Evolutionary conservation across 345 rosid genomes (phyloP).

Genomic region (Barbarea vulgaris): DNA sequence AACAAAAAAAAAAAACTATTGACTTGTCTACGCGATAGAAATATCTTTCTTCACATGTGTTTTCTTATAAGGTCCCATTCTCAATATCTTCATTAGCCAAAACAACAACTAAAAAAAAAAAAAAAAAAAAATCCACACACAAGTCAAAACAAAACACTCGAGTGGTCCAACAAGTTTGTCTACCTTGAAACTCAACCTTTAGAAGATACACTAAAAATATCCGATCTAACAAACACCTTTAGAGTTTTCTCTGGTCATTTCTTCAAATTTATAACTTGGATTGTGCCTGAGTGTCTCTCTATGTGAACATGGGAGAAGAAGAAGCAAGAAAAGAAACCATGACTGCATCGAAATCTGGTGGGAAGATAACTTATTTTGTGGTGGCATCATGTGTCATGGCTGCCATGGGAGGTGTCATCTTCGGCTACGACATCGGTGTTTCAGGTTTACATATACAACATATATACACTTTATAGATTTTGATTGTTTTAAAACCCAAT

Average conservation of each 20-base stretch:
- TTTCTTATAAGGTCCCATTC: background rate
- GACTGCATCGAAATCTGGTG: slow-evolving; percentile 53
- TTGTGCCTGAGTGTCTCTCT: slow-evolving; percentile 1
- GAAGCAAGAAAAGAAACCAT: slow-evolving; percentile 39
- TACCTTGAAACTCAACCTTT: slow-evolving; percentile 1
- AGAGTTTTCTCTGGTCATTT: background rate
- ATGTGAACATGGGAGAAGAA: slow-evolving; percentile 19
- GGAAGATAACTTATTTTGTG: slow-evolving; percentile 62
- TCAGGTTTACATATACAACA: slow-evolving; percentile 53
- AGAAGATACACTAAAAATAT: background rate
- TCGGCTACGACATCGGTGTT: slow-evolving; percentile 88
- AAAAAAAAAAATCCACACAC: slow-evolving; percentile 8
- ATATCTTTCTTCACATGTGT: slow-evolving; percentile 1
- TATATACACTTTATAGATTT: background rate
- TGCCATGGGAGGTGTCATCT: slow-evolving; percentile 86
- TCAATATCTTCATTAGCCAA: slow-evolving; percentile 19
- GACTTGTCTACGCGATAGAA: slow-evolving; percentile 24
- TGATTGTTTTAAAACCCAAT: background rate
- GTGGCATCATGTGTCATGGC: slow-evolving; percentile 80
- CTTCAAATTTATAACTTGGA: background rate
- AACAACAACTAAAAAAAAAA: background rate
- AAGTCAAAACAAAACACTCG: background rate
- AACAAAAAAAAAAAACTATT: background rate
- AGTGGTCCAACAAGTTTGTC: slow-evolving; percentile 11
- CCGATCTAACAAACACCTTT: background rate